Evolutionary conservation across 129 eudicot species (phyloP), one percentile per base, ranked within the genome.

Genomic region (Cynara cardunculus): DNA sequence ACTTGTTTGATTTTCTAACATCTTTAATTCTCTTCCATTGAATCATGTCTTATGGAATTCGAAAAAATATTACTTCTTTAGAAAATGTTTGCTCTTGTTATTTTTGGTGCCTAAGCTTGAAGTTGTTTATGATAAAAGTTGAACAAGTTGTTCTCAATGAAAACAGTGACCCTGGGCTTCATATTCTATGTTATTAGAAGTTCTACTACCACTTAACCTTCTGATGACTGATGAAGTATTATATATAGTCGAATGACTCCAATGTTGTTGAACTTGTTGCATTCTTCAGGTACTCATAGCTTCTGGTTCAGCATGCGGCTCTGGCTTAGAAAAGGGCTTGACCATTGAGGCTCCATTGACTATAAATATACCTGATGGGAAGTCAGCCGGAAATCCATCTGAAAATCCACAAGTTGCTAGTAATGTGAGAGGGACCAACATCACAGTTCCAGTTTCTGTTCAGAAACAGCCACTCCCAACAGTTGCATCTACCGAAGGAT

Each of bases 271-370:
- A 56, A 61, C 41, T 81, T 16, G 12, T 61, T 86, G 44, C 19
- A 73, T 81, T 82, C 12, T 25, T 56, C 81, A 94, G 98, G 97
- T 94, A 76, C 87, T 93, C 74, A 89, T 90, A 86, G 92, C 90
- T 31, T 91, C 97, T 22, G 96, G 91, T 59, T 71, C 65, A 13
- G 80, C 85, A 74, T 78, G 80, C 59, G 90, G 87, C 44, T 81
- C 97, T 7, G 78, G 74, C 81, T 80, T 86, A 61, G 85, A 85
- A 49, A 91, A 87, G 73, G 91, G 94, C 31, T 74, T 85, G 77
- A 89, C 89, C 49, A 87, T 94, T 46, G 97, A 94, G 88, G 97
- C 92, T 67, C 95, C 98, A 71, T 81, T 94, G 90, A 89, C 90
- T 41, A 91, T 94, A 87, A 87, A 88, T 74, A 88, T 92, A 81